Base-by-base conservation (phyloP, 495 filamentous ascomycete species). In the Poronia punctata region DNA sequence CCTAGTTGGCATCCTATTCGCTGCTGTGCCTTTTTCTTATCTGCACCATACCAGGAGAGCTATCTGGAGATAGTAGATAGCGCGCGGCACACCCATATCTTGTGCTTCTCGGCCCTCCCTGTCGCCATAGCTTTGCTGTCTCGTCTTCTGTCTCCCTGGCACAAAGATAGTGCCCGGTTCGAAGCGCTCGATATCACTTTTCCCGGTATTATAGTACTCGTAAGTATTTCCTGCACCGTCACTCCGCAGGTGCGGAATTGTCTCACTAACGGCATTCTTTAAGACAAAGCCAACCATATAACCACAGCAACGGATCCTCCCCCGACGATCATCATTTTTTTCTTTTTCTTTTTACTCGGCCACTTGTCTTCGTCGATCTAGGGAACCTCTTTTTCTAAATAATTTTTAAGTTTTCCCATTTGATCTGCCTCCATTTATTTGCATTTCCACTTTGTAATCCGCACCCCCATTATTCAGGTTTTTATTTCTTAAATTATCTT, bases 221-320 rank as follows among this genome's bases (percentile, higher is more conserved):
- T 32, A 26, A 24, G 23, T 38, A 44, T 44, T 32, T 35, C 23
- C 41, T 44, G 41, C 32, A 27, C 31, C 41, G 21, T 31, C n/a
- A n/a, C n/a, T n/a, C n/a, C n/a, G n/a, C n/a, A n/a, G 27, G 31
- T 29, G 41, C 35, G 20, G 32, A 31, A 36, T 44, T 33, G 32
- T 36, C 35, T 44, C 35, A 35, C 28, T 25, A 28, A 24, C 32
- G 26, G 35, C 35, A 44, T 44, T 18, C 24, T 36, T 14, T n/a
- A n/a, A n/a, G n/a, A n/a, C n/a, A n/a, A 28, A 44, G 33, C 35
- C 38, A 17, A 30, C 38, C 38, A 41, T 41, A 41, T 41, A 41
- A 41, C 29, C 38, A 41, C 38, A 23, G 29, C 38, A 41, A 41
- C 38, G 38, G 38, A 26, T 30, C 38, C 38, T 34, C 29, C 28